A percentile compares a stretch with the other conserved stretches of the same genome.
Conservation (phyloP, 2,329 filamentous ascomycete genomes). For the Macroventuria anomochaeta region DNA sequence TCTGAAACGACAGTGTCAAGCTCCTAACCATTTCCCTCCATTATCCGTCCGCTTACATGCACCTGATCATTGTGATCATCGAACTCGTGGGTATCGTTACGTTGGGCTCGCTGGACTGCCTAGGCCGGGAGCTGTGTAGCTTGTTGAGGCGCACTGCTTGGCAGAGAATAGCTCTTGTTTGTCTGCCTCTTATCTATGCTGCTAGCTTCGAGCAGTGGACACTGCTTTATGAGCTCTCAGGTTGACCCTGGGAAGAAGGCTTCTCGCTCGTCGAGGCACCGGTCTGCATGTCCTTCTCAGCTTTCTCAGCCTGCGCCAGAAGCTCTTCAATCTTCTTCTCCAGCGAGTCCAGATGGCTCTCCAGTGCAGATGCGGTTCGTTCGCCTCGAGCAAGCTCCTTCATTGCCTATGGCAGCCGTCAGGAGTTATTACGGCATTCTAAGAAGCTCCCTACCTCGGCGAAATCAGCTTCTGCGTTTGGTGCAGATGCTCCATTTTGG, state of each 20-base stretch:
- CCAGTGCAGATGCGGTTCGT: conserved; percentile 61
- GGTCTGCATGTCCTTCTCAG: conserved; percentile 38
- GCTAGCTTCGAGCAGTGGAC: not conserved
- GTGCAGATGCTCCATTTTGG: conserved; percentile 36
- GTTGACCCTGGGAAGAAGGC: not conserved
- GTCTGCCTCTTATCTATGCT: not conserved
- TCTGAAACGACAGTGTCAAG: not conserved
- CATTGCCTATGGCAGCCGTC: conserved; percentile 52
- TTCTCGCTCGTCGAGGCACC: not conserved
- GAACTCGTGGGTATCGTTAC: conserved; percentile 6
- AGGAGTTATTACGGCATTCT: conserved; percentile 9
- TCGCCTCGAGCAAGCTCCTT: conserved; percentile 62
- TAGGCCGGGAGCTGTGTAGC: not conserved
- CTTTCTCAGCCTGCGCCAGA: conserved; percentile 56
- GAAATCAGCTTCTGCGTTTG: conserved; percentile 43
- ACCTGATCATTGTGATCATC: conserved; percentile 1
- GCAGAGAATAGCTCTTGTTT: not conserved
- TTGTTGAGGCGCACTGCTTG: not conserved
- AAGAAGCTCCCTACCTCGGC: conserved; percentile 35
- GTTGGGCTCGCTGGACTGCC: not conserved
- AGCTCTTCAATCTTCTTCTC: conserved; percentile 63
- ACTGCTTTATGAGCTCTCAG: conserved; percentile 11
- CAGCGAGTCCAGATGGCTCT: conserved; percentile 60
- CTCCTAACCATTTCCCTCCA: not conserved
- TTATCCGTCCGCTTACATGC: not conserved